A percentile compares a stretch with the other conserved stretches of the same genome.
These are phyloP conservation scores for Obelidium mucronatum DNA, from an alignment of 192 early-diverging fungal species.

Conservation along the genomic window DNA sequence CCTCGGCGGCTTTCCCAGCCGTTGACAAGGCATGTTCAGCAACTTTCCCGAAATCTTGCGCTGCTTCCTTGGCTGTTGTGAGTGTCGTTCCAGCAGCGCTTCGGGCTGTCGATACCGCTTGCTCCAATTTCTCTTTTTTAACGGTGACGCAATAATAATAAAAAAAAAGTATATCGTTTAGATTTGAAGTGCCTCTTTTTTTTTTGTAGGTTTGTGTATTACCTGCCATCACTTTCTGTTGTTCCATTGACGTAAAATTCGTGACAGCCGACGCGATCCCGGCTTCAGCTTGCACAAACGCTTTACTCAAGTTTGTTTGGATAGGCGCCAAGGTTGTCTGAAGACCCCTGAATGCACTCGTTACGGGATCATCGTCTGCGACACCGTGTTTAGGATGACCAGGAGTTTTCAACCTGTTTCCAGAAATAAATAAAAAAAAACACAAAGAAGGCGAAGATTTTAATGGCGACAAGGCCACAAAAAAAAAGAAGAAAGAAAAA, in stretches of 20 bases:
- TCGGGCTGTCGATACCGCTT: too few relatives aligned
- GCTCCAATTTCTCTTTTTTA: neutral
- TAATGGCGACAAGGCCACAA: neutral
- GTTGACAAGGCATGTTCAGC: neutral
- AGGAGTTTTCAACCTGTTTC: neutral
- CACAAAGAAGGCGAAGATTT: too few relatives aligned
- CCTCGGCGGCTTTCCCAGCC: constrained; percentile 26
- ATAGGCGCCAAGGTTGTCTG: constrained; percentile 26
- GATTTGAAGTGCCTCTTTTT: neutral
- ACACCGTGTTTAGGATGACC: constrained; percentile 8
- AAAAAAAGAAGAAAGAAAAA: neutral
- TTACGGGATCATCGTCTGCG: neutral
- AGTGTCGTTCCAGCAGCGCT: constrained; percentile 14
- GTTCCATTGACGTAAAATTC: neutral
- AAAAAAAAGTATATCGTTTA: neutral
- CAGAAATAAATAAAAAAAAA: neutral
- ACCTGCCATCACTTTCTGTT: constrained; percentile 22
- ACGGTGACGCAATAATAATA: too few relatives aligned
- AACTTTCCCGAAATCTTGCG: constrained; percentile 15
- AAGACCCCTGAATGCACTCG: neutral
- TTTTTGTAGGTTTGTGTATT: neutral
- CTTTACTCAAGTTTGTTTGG: constrained; percentile 20
- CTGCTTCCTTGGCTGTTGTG: constrained; percentile 11
- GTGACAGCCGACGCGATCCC: constrained; percentile 16
- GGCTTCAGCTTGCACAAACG: constrained; percentile 26